A percentile compares a stretch with the other conserved stretches of the same genome.
phyloP scores from a whole-genome alignment of 1,284 basidiomycete species.

The Malassezia globosa region DNA sequence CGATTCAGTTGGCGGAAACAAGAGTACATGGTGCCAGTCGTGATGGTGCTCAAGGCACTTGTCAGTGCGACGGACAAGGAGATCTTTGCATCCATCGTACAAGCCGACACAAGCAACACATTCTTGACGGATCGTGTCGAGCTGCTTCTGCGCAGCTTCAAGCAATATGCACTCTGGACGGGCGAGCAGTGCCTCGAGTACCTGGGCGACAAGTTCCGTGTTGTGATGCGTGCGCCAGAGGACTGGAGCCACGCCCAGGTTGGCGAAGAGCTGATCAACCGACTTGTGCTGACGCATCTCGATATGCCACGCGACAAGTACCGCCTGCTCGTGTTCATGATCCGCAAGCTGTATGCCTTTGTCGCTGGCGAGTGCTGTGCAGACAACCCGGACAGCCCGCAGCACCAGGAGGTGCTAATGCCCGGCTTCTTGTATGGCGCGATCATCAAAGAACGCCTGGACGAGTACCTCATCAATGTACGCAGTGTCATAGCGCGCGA shows the following conservation, averaged over 20 bases:
- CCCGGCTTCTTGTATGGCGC: conserved; percentile 87
- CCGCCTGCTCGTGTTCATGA: conserved; percentile 92
- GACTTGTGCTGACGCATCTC: conserved; percentile 81
- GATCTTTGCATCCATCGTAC: conserved; percentile 92
- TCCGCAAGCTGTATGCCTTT: conserved; percentile 84
- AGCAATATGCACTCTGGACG: conserved; percentile 72
- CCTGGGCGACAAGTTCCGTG: conserved; percentile 92
- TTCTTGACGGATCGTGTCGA: conserved; percentile 97
- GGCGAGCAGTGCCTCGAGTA: conserved; percentile 90
- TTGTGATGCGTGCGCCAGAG: conserved; percentile 80
- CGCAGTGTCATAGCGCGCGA: conserved; percentile 65
- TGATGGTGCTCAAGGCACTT: conserved; percentile 90
- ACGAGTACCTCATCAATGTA: conserved; percentile 72
- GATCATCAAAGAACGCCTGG: conserved; percentile 95
- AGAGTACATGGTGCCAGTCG: conserved; percentile 96
- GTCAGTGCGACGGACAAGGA: conserved; percentile 86
- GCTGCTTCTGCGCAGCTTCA: conserved; percentile 81
- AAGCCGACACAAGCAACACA: conserved; percentile 93
- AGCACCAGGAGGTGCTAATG: conserved; percentile 93
- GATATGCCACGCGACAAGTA: conserved; percentile 87
- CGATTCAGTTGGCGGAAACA: conserved; percentile 96
- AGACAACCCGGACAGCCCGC: conserved; percentile 97
- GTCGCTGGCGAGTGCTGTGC: conserved; percentile 81
- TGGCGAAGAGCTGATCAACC: conserved; percentile 72
- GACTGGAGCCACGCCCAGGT: conserved; percentile 79